Conservation (phyloP, 148 eudicot species). For the Silene uniflora region DNA sequence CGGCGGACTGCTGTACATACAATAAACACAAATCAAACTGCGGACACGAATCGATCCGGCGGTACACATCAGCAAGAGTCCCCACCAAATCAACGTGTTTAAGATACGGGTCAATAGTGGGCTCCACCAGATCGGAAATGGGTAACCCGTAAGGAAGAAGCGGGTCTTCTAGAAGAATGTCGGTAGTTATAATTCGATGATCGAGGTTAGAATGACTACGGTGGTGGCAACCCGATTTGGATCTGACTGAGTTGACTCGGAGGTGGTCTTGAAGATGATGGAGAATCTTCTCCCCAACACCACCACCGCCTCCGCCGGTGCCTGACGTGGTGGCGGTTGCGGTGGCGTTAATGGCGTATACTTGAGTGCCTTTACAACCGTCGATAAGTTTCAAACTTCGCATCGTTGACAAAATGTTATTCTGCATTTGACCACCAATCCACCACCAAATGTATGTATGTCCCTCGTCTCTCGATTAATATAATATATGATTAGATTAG, state of each 20-base stretch:
- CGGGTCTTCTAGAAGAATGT: constrained; percentile 36
- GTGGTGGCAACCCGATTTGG: constrained; percentile 27
- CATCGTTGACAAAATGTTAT: constrained; percentile 56
- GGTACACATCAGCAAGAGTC: constrained; percentile 44
- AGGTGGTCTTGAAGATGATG: constrained; percentile 65
- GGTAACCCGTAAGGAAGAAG: constrained; percentile 42
- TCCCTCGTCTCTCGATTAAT: too few relatives aligned
- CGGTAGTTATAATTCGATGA: constrained; percentile 16
- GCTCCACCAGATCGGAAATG: constrained; percentile 37
- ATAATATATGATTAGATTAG: too few relatives aligned
- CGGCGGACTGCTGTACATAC: constrained; percentile 47
- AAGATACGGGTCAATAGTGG: constrained; percentile 42
- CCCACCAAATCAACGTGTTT: constrained; percentile 45
- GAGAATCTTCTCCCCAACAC: constrained; percentile 48
- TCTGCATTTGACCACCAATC: constrained; percentile 39
- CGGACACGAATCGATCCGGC: constrained; percentile 31
- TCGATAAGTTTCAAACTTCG: constrained; percentile 60
- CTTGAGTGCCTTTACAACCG: constrained; percentile 49
- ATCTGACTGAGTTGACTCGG: constrained; percentile 59
- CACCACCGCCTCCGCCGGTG: constrained; percentile 22
- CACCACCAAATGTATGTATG: neutral
- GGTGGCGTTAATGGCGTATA: constrained; percentile 38
- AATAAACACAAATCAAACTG: constrained; percentile 32
- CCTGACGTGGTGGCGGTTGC: constrained; percentile 3
- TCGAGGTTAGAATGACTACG: constrained; percentile 2